Evolutionary conservation across 2,329 filamentous ascomycete species (phyloP), one percentile per base, ranked within the genome.

Genomic region (Trichoderma sp.): DNA sequence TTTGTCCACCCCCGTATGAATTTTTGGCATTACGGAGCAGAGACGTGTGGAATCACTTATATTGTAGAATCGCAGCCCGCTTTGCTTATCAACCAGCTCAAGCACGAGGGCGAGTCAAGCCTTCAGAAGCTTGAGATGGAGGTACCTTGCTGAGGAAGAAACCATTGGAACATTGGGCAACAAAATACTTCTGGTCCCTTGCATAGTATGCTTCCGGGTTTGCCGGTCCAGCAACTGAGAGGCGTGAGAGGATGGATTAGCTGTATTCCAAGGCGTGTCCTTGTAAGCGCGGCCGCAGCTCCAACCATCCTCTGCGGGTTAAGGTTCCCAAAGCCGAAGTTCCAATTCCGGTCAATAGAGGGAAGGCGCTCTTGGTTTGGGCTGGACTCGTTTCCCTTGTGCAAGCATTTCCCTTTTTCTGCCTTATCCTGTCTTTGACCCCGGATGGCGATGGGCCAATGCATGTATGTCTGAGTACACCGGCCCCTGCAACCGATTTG

Each of bases 401-500:
- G n/a, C n/a, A 53, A 53, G 9, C 9, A 53, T 53, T 53, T 53
- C 45, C 29, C 62, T 31, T n/a, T 31, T 38, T 38, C 62, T 38
- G 31, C 33, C 31, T 64, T 21, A 21, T 64, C 33, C n/a, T 29
- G 56, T 27, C 21, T 14, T 8, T 35, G 29, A 45, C 59, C 59
- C 69, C 60, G 35, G 59, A 72, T 64, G 60, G 38, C 59, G 69
- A 59, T 59, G 66, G 45, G 50, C 29, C 38, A 53, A 64, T 72
- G 69, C 69, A 53, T 56, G 60, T 65, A 53, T 56, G 60, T 65
- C 69, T 64, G 60, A 72, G 29, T 29, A 53, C 66, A 35, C 50
- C 45, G 45, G 45, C 45, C 45, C 45, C 45, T 53, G 45, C 45
- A 12, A n/a, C 31, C 50, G 59, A 56, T 64, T 64, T 33, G 60